Evolutionary conservation across 495 filamentous ascomycete genomes (phyloP).

Genomic region (Aspergillus panamensis): DNA sequence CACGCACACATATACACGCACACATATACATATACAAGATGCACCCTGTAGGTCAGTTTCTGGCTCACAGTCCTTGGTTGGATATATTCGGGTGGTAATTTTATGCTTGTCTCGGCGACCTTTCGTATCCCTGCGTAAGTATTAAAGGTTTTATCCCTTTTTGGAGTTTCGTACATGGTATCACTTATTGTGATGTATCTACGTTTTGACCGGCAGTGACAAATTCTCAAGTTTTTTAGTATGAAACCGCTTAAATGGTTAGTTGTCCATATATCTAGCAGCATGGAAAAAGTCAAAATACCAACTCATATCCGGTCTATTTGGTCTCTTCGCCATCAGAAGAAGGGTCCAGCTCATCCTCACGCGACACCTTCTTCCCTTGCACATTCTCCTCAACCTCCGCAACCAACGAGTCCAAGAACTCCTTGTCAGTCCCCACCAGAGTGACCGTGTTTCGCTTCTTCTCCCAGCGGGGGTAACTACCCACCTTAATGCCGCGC

Average conservation of each 20-base stretch:
- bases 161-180: neutral
- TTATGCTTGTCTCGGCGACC: constrained; percentile 3
- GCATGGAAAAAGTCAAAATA: constrained; percentile 16
- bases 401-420: constrained; percentile 55
- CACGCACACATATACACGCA: too few species aligned
- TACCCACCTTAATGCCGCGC: constrained; percentile 87
- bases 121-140: constrained; percentile 1
- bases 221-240: too few species aligned
- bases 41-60: neutral
- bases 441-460: constrained; percentile 86
- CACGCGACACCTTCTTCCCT: constrained; percentile 51
- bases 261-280: too few species aligned
- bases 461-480: constrained; percentile 91
- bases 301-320: constrained; percentile 18
- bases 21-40: too few species aligned
- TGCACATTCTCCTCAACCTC: constrained; percentile 62
- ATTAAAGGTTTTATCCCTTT: neutral
- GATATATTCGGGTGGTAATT: neutral
- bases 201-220: too few species aligned
- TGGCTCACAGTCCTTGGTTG: constrained; percentile 7
- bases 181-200: neutral
- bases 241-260: too few species aligned
- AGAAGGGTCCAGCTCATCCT: constrained; percentile 56
- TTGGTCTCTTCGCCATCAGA: constrained; percentile 29
- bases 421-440: constrained; percentile 67